Base-by-base conservation (phyloP, 495 filamentous ascomycete genomes). In the Podospora conica region DNA sequence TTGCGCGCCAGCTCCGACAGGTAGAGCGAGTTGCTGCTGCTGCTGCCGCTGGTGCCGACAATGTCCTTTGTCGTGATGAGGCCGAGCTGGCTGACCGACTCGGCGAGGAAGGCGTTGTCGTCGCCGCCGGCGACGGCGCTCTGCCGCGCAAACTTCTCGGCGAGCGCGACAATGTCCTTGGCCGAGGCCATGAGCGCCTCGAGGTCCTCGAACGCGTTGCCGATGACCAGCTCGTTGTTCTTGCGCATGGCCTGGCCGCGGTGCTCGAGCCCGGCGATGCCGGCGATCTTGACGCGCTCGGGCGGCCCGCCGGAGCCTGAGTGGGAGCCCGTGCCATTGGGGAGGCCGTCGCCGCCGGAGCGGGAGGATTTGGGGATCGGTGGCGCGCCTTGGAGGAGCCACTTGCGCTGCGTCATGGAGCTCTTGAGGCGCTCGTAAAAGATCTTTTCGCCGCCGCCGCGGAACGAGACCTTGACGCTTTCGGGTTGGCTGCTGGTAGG, bases 121-220 rank as follows among this genome's bases (percentile, higher is more conserved):
- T 82, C 77, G 3, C 85, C 83, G 33, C 76, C 84, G 28, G 82
- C 86, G 58, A 75, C 85, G 20, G 79, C 86, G 9, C 84, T 84
- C 69, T 91, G 88, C 15, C 85, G 83, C 9, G 91, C 87, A 65
- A 99, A 92, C 10, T 84, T 88, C 76, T 98, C 95, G 3, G 95
- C 95, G 28, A 98, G 87, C 6, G 92, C 92, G 23, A 98, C 88
- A 57, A 99, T 90, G 70, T 98, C 90, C 73, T 97, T 97, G 9
- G 96, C 95, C 10, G 92, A 96, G 4, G 92, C 91, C 93, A 97
- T 98, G 55, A 99, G 84, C 2, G 96, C 93, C 72, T 97, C 93
- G 15, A 99, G 84, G 75, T 99, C 95, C 72, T 98, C 95, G 72
- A 98, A 98, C 2, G 96, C 93, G 71, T 86, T 91, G 53, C 94